Base-by-base conservation (phyloP, 257 asterid genomes). In the Nicotiana attenuata region DNA sequence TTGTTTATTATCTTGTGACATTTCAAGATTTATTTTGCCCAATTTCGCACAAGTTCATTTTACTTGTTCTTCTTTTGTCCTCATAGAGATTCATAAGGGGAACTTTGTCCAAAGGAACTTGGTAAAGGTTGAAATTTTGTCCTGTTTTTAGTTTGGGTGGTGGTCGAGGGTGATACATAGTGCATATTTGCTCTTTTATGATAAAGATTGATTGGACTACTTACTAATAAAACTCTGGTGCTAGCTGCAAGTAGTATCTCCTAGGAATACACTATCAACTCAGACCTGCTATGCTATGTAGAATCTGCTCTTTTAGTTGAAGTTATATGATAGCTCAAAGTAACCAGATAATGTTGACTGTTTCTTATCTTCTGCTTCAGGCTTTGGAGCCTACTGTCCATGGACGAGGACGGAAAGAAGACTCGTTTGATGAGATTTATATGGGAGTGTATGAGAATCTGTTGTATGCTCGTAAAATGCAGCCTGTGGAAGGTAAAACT, bases 371-470 rank as follows among this genome's bases (percentile, higher is more conserved):
- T 71, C 78, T 71, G 26, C 22, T 82, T 77, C 85, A 96, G 99
- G 92, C 78, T 78, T 91, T 94, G 75, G 99, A 96, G 89, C 97
- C 96, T 35, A 71, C 85, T 33, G 95, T 93, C 82, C 99, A 96
- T 77, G 99, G 99, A 69, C 92, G 98, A 81, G 98, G 99, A 84
- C 92, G 99, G 93, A 93, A 91, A 87, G 83, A 79, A 15, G 97
- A 90, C 88, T 94, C 98, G 19, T 65, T 91, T 85, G 93, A 96
- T 67, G 99, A 94, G 90, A 87, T 90, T 83, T 93, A 96, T 79
- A 88, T 94, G 87, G 98, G 99, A 82, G 98, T 96, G 80, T 84
- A 91, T 85, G 97, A 94, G 85, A 83, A 90, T 67, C 87, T 94
- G 77, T 87, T 96, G 65, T 96, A 96, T 90, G 99, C 99, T 82